phyloP scores from a whole-genome alignment of 177 flowering plant species.

The Tripterygium wilfordii region DNA sequence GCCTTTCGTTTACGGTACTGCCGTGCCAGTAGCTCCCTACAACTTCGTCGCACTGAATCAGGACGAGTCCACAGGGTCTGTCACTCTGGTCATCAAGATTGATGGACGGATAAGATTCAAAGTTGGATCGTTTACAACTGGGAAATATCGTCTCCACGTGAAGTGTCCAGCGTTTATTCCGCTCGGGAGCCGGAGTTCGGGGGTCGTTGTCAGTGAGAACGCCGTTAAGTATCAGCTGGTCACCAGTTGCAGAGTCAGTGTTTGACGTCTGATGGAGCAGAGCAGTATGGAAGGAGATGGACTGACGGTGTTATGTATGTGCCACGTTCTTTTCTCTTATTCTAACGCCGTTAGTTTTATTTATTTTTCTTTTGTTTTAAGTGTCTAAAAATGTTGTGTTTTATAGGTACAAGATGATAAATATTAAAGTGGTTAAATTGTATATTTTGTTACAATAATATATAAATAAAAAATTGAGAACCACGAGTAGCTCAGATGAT shows the following conservation, averaged over 20 bases:
- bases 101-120: slow-evolving; percentile 53
- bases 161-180: slow-evolving; percentile 44
- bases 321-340: too few species aligned
- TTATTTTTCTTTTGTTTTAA: too few species aligned
- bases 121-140: slow-evolving; percentile 43
- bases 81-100: slow-evolving; percentile 32
- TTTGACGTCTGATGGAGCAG: slow-evolving; percentile 20
- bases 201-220: slow-evolving; percentile 20
- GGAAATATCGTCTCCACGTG: slow-evolving; percentile 43
- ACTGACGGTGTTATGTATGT: too few species aligned
- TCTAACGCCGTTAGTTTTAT: too few species aligned
- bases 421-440: too few species aligned
- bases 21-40: slow-evolving; percentile 63
- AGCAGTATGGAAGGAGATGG: background rate
- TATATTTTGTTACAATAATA: too few species aligned
- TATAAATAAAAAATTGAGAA: too few species aligned
- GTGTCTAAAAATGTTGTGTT: too few species aligned
- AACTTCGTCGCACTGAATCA: slow-evolving; percentile 25
- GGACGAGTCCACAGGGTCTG: slow-evolving; percentile 31
- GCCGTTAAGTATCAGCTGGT: slow-evolving; percentile 46
- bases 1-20: slow-evolving; percentile 40
- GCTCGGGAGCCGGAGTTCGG: slow-evolving; percentile 23
- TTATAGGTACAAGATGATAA: too few species aligned
- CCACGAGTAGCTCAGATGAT: too few species aligned
- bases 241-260: slow-evolving; percentile 37